Base-by-base conservation (phyloP, 768 basidiomycete species). In the Mycena crocata region DNA sequence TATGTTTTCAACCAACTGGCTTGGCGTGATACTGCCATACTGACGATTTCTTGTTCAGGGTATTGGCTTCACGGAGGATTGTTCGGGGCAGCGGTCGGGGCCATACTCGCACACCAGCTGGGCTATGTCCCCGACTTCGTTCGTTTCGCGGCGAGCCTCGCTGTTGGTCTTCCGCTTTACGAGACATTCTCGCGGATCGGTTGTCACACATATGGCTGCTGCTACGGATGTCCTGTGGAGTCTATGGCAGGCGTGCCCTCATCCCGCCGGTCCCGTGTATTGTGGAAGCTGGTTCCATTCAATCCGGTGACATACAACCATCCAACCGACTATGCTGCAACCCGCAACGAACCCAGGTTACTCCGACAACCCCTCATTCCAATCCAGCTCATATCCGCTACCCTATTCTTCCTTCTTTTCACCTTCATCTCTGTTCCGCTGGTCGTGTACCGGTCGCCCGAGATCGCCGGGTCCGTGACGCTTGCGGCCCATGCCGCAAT, bases 31-130 rank as follows among this genome's bases (percentile, higher is more conserved):
- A n/a, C n/a, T n/a, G n/a, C 71, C 12, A 14, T 70, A 26, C 65
- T 50, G 19, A 67, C 69, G 15, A 55, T 72, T 31, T 62, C 70
- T 42, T 66, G 71, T 0, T 69, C 71, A 2, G 71, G 71, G 6
- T 72, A 70, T 57, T 72, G 71, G 71, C 60, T 72, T 15, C 69
- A 72, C 34, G 71, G 71, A 19, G 71, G 71, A 12, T 37, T 72
- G 10, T 51, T 70, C 10, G 71, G 71, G 21, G 68, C 71, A 0
- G 45, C 49, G 2, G 48, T 70, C 21, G 71, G 71, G 21, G 55
- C 28, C 2, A 15, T 70, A 6, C 24, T 64, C 17, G 42, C 66
- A 23, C 34, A 50, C 2, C 8, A 19, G n/a, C 19, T 49, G 17
- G 64, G 67, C 21, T 60, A 55, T 30, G 66, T 70, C 10, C 55